A percentile compares a stretch with the other conserved stretches of the same genome.
These are phyloP conservation scores for Musa itinerans DNA, from an alignment of 176 grass and related monocot species.

Conservation along the genomic window DNA sequence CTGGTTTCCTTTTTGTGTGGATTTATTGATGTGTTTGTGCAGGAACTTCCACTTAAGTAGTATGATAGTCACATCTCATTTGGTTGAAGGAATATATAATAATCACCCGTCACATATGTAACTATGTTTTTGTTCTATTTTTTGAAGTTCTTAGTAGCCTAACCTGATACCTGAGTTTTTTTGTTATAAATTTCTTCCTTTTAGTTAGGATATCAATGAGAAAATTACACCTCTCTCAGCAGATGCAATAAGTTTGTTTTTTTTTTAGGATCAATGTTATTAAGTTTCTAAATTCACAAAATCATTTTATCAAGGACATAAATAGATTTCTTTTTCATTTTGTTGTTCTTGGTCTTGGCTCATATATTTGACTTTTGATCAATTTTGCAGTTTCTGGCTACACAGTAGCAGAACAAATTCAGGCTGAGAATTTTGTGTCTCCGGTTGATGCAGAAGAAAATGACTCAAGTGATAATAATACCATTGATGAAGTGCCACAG, in stretches of 20 bases:
- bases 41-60: too few relatives aligned
- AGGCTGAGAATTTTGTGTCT: slow-evolving; percentile 27
- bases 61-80: too few relatives aligned
- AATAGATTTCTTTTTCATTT: neutral
- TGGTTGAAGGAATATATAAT: too few relatives aligned
- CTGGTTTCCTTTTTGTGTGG: too few relatives aligned
- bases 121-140: too few relatives aligned
- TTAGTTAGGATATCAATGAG: neutral
- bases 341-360: neutral
- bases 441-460: slow-evolving; percentile 37
- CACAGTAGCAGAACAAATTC: slow-evolving; percentile 39
- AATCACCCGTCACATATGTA: too few relatives aligned
- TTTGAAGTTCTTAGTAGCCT: too few relatives aligned
- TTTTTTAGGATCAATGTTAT: neutral
- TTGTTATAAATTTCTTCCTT: too few relatives aligned
- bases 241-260: neutral
- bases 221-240: neutral
- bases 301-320: neutral
- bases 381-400: slow-evolving; percentile 32
- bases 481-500: slow-evolving; percentile 42
- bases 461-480: slow-evolving; percentile 33
- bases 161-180: too few relatives aligned
- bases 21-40: too few relatives aligned
- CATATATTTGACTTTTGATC: neutral
- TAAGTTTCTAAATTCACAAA: neutral